These are phyloP conservation scores for Arachis hypogaea DNA, from an alignment of 306 rosid genomes.

Conservation along the genomic window DNA sequence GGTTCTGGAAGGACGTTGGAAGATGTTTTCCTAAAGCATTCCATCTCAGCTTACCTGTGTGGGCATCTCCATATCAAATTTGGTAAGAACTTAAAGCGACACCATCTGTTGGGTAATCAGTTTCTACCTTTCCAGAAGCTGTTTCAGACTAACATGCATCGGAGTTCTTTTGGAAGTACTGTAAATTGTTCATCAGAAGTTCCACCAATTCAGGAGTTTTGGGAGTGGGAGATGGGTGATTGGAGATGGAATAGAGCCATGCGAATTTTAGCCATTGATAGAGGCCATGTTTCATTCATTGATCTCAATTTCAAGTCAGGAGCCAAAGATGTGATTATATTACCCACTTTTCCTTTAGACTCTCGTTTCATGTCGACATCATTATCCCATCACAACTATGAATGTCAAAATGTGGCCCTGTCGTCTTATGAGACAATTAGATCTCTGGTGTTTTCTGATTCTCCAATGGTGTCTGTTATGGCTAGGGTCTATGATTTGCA, in stretches of 20 bases:
- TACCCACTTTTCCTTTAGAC: slow-evolving; percentile 95
- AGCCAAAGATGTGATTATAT: slow-evolving; percentile 53
- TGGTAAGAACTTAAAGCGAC: slow-evolving; percentile 88
- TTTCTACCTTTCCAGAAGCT: slow-evolving; percentile 49
- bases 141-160: slow-evolving; percentile 70
- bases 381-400: slow-evolving; percentile 52
- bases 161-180: slow-evolving; percentile 44
- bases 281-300: slow-evolving; percentile 71
- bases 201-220: slow-evolving; percentile 62
- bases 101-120: slow-evolving; percentile 59
- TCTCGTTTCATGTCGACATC: slow-evolving; percentile 79
- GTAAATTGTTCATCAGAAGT: slow-evolving; percentile 65
- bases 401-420: slow-evolving; percentile 56
- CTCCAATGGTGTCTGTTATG: slow-evolving; percentile 63
- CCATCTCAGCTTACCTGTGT: slow-evolving; percentile 83
- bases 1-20: slow-evolving; percentile 74
- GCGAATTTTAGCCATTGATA: slow-evolving; percentile 86
- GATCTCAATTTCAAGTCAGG: slow-evolving; percentile 79
- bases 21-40: slow-evolving; percentile 79
- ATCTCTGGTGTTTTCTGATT: slow-evolving; percentile 79
- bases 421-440: slow-evolving; percentile 71
- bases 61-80: slow-evolving; percentile 91
- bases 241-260: slow-evolving; percentile 86
- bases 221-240: slow-evolving; percentile 99
- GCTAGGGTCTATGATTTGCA: slow-evolving; percentile 72